These are phyloP conservation scores for Gyromitra esculenta DNA, from an alignment of 2,329 filamentous ascomycete species.

Conservation along the genomic window DNA sequence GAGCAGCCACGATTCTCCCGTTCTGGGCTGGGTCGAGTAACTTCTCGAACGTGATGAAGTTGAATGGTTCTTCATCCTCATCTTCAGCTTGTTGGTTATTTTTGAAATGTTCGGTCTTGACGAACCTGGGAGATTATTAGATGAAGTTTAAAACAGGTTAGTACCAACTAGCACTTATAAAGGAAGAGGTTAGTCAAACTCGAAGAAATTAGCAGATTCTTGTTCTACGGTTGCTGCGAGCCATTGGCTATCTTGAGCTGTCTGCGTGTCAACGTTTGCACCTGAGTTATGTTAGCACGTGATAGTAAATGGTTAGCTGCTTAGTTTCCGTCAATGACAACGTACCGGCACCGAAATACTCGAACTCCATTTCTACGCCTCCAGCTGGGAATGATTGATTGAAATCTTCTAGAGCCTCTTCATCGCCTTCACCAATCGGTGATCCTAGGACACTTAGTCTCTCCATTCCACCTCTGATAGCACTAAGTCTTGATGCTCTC, in stretches of 20 bases:
- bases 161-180: neutral
- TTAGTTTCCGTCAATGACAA: constrained; percentile 9
- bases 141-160: neutral
- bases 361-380: constrained; percentile 46
- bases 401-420: constrained; percentile 35
- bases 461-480: constrained; percentile 35
- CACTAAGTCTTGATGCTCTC: constrained; percentile 40
- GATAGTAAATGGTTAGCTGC: constrained; percentile 14
- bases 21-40: constrained; percentile 53
- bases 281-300: constrained; percentile 30
- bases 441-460: constrained; percentile 34
- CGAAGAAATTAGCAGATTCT: constrained; percentile 55
- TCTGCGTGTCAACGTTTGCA: constrained; percentile 44
- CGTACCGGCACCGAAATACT: constrained; percentile 52
- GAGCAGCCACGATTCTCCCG: constrained; percentile 53
- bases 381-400: constrained; percentile 23
- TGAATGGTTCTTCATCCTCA: constrained; percentile 27
- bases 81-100: constrained; percentile 27
- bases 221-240: constrained; percentile 53
- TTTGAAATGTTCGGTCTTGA: constrained; percentile 47
- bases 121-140: constrained; percentile 38
- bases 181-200: constrained; percentile 42
- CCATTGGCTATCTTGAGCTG: constrained; percentile 52
- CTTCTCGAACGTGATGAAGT: constrained; percentile 55
- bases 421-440: constrained; percentile 39